Conservation (phyloP, 108 stramenopile species). For the Aurantiochytrium sp. region DNA sequence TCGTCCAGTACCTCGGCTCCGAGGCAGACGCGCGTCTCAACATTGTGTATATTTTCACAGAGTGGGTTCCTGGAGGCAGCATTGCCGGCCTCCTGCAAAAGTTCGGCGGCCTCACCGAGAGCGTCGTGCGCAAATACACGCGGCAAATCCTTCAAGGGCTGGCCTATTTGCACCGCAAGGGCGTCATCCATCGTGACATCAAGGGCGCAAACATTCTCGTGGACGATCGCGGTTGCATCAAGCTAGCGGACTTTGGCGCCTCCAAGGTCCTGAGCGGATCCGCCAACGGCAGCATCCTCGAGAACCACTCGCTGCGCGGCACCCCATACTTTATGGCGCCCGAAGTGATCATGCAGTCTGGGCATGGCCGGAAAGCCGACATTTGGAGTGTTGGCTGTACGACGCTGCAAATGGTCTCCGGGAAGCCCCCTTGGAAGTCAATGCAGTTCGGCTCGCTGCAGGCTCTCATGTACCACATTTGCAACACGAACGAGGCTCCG, state of each 20-base stretch:
- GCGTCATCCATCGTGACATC: constrained; percentile 46
- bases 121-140: constrained; percentile 41
- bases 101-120: constrained; percentile 29
- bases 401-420: constrained; percentile 37
- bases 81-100: constrained; percentile 28
- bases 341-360: constrained; percentile 29
- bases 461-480: constrained; percentile 30
- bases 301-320: constrained; percentile 10
- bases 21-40: not conserved
- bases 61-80: constrained; percentile 34
- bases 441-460: not conserved
- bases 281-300: not conserved
- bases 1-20: constrained; percentile 32
- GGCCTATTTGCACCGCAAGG: constrained; percentile 50
- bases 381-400: constrained; percentile 43
- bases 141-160: constrained; percentile 47
- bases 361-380: constrained; percentile 39
- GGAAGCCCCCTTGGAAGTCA: constrained; percentile 36
- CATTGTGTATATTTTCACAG: constrained; percentile 28
- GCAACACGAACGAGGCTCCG: not conserved
- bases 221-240: constrained; percentile 26
- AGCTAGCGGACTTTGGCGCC: constrained; percentile 37
- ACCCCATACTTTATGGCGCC: constrained; percentile 45
- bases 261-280: constrained; percentile 7
- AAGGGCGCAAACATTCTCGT: constrained; percentile 36